Evolutionary conservation across 225 moss, liverwort and hornwort genomes (phyloP), one percentile per base, ranked within the genome.

Genomic region (Thuidium tamariscinum): DNA sequence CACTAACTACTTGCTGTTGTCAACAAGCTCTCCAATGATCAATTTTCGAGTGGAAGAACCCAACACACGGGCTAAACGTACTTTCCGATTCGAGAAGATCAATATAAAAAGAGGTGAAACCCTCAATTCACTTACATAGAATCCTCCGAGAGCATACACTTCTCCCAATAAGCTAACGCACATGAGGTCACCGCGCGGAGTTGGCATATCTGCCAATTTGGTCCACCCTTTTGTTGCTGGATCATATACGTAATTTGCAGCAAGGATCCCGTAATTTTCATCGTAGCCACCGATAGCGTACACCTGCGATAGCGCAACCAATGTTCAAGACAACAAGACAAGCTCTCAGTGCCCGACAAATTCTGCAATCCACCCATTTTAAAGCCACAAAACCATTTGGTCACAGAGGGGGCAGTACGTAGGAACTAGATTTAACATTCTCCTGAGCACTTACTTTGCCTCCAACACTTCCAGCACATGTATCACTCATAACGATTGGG

Each of bases 201-300:
- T 91, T 56, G 96, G 95, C 96, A 99, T 88, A 48, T 93, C 92
- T 27, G 89, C 78, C 83, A 89, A n/a, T 83, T 85, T 84, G 20
- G 91, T 69, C 98, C 98, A 99, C 34, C 21, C 68, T 60, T 88
- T 87, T 11, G 87, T 80, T 84, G 81, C 78, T 25, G 95, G 92
- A 83, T 97, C 95, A 54, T 92, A 99, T 16, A 81, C 89, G 65
- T 94, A 93, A 34, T 84, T 91, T 34, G 81, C 86, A 84, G 70
- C 85, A 13, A 95, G 86, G 77, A 90, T 69, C 3, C 4, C 15
- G 61, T 96, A 98, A 5, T 49, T 21, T 34, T 74, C 75, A 85
- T 92, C 87, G 60, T 95, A 99, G 48, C 98, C 98, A 80, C 98
- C 98, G 21, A 97, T 83, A 55, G 94, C 85, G 73, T 96, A 99